These are phyloP conservation scores for Calonectria pseudoturangicola DNA, from an alignment of 2,329 filamentous ascomycete species.

Conservation along the genomic window DNA sequence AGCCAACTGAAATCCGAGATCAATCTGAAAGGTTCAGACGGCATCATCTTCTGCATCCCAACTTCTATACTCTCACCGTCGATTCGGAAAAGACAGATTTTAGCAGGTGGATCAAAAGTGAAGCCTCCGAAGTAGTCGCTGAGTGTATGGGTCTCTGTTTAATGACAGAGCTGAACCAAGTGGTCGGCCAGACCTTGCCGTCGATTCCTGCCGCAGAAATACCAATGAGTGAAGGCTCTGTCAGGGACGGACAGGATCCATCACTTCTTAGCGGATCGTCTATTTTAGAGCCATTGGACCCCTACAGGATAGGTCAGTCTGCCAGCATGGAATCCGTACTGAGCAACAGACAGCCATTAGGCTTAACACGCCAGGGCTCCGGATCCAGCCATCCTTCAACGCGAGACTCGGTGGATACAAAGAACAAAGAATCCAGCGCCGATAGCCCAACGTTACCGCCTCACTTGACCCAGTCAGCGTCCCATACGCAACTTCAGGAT, in stretches of 20 bases:
- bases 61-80: constrained; percentile 86
- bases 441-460: constrained; percentile 80
- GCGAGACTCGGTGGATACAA: constrained; percentile 62
- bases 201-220: constrained; percentile 48
- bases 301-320: constrained; percentile 73
- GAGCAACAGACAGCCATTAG: constrained; percentile 62
- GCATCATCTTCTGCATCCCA: constrained; percentile 86
- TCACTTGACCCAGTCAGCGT: constrained; percentile 66
- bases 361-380: constrained; percentile 64
- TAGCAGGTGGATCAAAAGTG: constrained; percentile 86
- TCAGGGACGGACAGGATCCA: constrained; percentile 60
- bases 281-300: constrained; percentile 59
- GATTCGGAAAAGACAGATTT: constrained; percentile 87
- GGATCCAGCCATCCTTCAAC: constrained; percentile 72
- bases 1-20: constrained; percentile 84
- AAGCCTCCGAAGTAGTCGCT: constrained; percentile 86
- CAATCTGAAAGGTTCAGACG: constrained; percentile 84
- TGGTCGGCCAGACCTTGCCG: constrained; percentile 51
- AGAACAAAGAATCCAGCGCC: constrained; percentile 59
- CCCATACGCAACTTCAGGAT: constrained; percentile 75
- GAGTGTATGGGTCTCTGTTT: constrained; percentile 83
- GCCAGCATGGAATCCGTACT: constrained; percentile 67
- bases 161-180: constrained; percentile 52
- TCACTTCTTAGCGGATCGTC: constrained; percentile 64
- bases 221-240: constrained; percentile 55